Evolutionary conservation across 139 green algal genomes (phyloP).

Genomic region (Haematococcus lacustris): DNA sequence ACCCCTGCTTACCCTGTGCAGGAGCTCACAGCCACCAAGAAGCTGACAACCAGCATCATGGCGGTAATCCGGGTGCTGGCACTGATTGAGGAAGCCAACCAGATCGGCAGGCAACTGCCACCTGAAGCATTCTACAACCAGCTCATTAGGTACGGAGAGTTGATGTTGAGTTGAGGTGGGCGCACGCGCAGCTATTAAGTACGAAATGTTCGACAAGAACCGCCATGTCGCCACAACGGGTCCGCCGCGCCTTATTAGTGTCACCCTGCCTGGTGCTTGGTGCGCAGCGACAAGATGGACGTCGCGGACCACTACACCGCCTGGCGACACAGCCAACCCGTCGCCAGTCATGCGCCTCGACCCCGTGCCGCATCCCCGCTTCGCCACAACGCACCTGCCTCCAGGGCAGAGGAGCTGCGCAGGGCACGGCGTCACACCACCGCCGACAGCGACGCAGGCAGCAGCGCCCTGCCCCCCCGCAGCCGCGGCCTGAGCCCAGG

Average conservation of each 20-base stretch:
- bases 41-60: slow-evolving; percentile 82
- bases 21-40: slow-evolving; percentile 82
- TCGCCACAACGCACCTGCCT: background rate
- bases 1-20: slow-evolving; percentile 10
- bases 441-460: no score
- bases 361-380: slow-evolving; percentile 1
- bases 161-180: background rate
- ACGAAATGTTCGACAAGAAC: no score
- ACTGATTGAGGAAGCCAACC: slow-evolving; percentile 75
- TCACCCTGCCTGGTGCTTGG: background rate
- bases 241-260: background rate
- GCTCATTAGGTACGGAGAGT: slow-evolving; percentile 57
- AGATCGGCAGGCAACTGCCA: slow-evolving; percentile 55
- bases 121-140: slow-evolving; percentile 88
- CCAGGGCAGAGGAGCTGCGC: no score
- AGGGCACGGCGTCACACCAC: no score
- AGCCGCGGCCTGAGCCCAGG: background rate
- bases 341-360: slow-evolving; percentile 5
- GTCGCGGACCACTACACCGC: slow-evolving; percentile 86
- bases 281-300: slow-evolving; percentile 75
- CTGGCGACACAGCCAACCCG: slow-evolving; percentile 70
- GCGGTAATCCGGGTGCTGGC: slow-evolving; percentile 83
- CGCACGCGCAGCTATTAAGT: background rate
- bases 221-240: no score
- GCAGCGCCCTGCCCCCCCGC: background rate